phyloP scores from a whole-genome alignment of 1,284 basidiomycete genomes.

The Coniophora puteana region DNA sequence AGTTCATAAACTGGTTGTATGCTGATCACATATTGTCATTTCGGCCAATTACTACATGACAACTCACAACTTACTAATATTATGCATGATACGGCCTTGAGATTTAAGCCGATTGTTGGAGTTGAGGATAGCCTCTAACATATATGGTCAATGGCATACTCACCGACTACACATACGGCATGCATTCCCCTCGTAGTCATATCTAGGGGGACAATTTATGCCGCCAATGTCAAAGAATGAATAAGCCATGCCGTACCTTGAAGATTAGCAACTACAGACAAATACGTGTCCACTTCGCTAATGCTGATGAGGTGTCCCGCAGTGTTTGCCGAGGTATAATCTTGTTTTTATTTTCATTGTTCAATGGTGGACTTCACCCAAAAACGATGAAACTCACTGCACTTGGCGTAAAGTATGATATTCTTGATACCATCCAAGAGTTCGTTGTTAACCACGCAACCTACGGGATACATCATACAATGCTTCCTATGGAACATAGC shows the following conservation, averaged over 20 bases:
- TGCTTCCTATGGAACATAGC: slow-evolving; percentile 1
- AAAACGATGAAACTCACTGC: too few species aligned
- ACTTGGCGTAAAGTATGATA: neutral
- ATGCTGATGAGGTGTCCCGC: too few species aligned
- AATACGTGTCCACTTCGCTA: too few species aligned
- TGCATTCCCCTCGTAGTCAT: neutral
- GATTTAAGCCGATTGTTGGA: neutral
- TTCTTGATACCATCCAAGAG: slow-evolving; percentile 2
- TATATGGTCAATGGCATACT: neutral
- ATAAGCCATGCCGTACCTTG: neutral
- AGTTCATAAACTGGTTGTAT: slow-evolving; percentile 6
- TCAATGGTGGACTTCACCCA: too few species aligned
- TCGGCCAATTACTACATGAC: neutral
- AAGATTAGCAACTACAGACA: too few species aligned
- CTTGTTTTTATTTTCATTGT: too few species aligned
- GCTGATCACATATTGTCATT: neutral
- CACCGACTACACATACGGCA: slow-evolving; percentile 4
- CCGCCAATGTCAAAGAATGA: neutral
- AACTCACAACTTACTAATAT: slow-evolving; percentile 4
- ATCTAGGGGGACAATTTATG: neutral
- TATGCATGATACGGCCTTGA: slow-evolving; percentile 7
- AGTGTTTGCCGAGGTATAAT: too few species aligned
- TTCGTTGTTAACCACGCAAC: slow-evolving; percentile 4
- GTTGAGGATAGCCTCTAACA: neutral
- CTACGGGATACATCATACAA: neutral